Percentiles rank a stretch among this genome's conserved stretches.
Evolutionary conservation across 2,329 filamentous ascomycete species (phyloP).

Genomic region (Lachnellula suecica): DNA sequence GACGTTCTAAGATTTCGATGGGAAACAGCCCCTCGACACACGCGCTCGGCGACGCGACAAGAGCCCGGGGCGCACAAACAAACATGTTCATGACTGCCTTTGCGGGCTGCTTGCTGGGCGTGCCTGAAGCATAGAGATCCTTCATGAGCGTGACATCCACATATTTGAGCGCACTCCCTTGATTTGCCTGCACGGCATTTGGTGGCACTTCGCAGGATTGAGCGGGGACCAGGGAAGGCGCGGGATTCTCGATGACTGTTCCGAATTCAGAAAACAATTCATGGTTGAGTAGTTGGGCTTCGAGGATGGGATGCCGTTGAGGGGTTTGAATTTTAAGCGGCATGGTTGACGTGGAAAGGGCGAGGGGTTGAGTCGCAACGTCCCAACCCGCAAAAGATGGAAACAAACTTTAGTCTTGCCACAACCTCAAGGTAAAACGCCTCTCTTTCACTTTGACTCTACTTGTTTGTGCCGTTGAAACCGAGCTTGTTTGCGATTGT

Average conservation of each 20-base stretch:
- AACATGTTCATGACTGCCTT: conserved; percentile 83
- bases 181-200: conserved; percentile 67
- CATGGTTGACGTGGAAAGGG: conserved; percentile 12
- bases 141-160: conserved; percentile 71
- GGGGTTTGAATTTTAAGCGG: conserved; percentile 16
- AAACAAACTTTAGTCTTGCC: no score
- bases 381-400: no score
- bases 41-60: conserved; percentile 38
- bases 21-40: conserved; percentile 49
- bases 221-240: conserved; percentile 52
- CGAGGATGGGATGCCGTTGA: conserved; percentile 38
- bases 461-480: no score
- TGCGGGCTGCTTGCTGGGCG: conserved; percentile 56
- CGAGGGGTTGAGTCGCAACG: neutral
- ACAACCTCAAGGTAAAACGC: no score
- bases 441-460: no score
- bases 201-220: conserved; percentile 33
- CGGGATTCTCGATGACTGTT: conserved; percentile 76
- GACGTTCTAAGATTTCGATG: conserved; percentile 78
- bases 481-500: no score
- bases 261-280: conserved; percentile 76
- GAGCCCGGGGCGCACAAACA: conserved; percentile 68
- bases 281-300: conserved; percentile 65
- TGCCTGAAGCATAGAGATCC: conserved; percentile 64
- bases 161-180: conserved; percentile 87